Percentiles rank a stretch among this genome's conserved stretches.
Evolutionary conservation across 2,329 filamentous ascomycete species (phyloP).

Genomic region (Alternaria solani): DNA sequence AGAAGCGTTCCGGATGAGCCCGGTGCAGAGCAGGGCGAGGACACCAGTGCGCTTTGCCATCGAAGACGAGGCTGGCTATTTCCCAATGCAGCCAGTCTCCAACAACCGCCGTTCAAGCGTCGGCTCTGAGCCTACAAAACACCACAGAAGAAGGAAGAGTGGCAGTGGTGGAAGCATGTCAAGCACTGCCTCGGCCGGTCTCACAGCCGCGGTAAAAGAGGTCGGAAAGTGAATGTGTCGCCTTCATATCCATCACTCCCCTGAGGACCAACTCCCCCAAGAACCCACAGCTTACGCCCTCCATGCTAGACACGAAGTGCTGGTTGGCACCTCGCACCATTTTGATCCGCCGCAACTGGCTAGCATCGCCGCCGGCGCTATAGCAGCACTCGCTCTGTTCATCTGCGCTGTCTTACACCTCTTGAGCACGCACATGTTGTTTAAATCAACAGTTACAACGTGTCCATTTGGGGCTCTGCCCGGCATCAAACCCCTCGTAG

Average conservation of each 20-base stretch:
- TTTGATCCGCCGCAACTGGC: background rate
- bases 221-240: constrained; percentile 13
- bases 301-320: background rate
- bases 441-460: too few species aligned
- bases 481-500: background rate
- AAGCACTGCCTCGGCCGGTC: constrained; percentile 20
- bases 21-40: constrained; percentile 46
- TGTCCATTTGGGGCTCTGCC: background rate
- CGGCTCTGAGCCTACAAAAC: constrained; percentile 30
- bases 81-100: constrained; percentile 30
- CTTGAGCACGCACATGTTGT: too few species aligned
- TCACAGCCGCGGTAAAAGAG: constrained; percentile 23
- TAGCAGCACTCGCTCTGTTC: background rate
- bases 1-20: constrained; percentile 49
- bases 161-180: constrained; percentile 34
- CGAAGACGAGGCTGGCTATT: constrained; percentile 37
- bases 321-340: background rate
- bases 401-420: too few species aligned
- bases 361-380: background rate
- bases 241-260: background rate
- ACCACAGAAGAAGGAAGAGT: constrained; percentile 39
- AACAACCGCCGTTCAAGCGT: constrained; percentile 27
- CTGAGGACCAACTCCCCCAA: background rate
- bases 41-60: constrained; percentile 39
- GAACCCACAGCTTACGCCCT: background rate